phyloP scores from a whole-genome alignment of 257 asterid genomes.

The Primulina tabacum region DNA sequence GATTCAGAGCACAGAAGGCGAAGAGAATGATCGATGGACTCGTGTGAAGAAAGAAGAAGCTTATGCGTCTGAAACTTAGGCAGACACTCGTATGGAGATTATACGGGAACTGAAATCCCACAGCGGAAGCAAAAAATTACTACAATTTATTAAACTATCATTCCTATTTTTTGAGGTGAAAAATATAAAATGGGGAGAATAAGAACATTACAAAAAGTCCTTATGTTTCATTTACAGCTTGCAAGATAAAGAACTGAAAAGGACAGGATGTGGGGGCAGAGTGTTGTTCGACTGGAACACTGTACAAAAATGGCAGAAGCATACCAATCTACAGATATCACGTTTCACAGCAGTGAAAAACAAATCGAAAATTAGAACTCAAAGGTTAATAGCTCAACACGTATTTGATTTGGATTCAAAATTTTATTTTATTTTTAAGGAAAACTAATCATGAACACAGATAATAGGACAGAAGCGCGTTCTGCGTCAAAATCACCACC shows the following conservation, averaged over 20 bases:
- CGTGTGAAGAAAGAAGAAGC: not conserved
- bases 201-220: not conserved
- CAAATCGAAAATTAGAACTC: too few relatives aligned
- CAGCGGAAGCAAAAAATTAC: conserved; percentile 12
- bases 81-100: conserved; percentile 27
- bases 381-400: too few relatives aligned
- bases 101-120: conserved; percentile 24
- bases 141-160: not conserved
- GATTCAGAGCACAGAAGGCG: not conserved
- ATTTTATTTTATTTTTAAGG: too few relatives aligned
- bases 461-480: not conserved
- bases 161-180: not conserved
- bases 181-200: not conserved
- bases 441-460: not conserved
- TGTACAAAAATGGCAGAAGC: not conserved
- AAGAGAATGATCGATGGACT: too few relatives aligned
- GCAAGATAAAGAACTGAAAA: not conserved
- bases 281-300: not conserved
- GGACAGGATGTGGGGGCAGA: not conserved
- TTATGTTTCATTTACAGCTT: not conserved
- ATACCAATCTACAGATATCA: not conserved
- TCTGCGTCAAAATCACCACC: not conserved
- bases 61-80: conserved; percentile 9
- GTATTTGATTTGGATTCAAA: not conserved
- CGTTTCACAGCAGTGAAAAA: not conserved